These are phyloP conservation scores for Pichia scutulata DNA, from an alignment of 805 yeast species.

Conservation along the genomic window DNA sequence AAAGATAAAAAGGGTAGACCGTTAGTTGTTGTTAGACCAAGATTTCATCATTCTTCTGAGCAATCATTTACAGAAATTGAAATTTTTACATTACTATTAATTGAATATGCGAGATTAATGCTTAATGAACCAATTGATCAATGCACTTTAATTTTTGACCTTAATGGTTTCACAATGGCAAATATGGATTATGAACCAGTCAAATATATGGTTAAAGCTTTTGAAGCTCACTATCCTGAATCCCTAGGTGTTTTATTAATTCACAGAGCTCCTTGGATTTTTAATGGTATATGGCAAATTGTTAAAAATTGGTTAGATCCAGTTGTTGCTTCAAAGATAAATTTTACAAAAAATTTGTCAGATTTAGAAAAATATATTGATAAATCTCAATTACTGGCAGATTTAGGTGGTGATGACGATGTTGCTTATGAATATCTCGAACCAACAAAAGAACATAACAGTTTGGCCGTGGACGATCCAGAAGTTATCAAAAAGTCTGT, in stretches of 20 bases:
- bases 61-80: constrained; percentile 68
- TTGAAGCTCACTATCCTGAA: constrained; percentile 97
- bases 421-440: constrained; percentile 50
- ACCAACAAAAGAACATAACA: constrained; percentile 57
- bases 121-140: constrained; percentile 70
- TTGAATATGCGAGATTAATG: constrained; percentile 76
- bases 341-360: constrained; percentile 62
- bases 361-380: constrained; percentile 64
- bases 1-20: constrained; percentile 69
- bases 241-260: constrained; percentile 76
- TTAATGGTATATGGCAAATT: constrained; percentile 89
- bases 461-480: constrained; percentile 35
- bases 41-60: constrained; percentile 60
- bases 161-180: constrained; percentile 76
- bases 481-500: constrained; percentile 22
- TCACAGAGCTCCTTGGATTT: constrained; percentile 96
- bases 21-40: constrained; percentile 72
- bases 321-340: constrained; percentile 86
- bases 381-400: constrained; percentile 51
- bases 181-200: constrained; percentile 93
- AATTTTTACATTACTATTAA: constrained; percentile 62
- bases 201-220: constrained; percentile 78
- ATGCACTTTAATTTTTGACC: constrained; percentile 78
- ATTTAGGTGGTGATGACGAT: constrained; percentile 66
- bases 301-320: constrained; percentile 95